Percentiles rank a stretch among this genome's conserved stretches.
Evolutionary conservation across 2,329 filamentous ascomycete genomes (phyloP).

Genomic region (Pezicula neosporulosa): DNA sequence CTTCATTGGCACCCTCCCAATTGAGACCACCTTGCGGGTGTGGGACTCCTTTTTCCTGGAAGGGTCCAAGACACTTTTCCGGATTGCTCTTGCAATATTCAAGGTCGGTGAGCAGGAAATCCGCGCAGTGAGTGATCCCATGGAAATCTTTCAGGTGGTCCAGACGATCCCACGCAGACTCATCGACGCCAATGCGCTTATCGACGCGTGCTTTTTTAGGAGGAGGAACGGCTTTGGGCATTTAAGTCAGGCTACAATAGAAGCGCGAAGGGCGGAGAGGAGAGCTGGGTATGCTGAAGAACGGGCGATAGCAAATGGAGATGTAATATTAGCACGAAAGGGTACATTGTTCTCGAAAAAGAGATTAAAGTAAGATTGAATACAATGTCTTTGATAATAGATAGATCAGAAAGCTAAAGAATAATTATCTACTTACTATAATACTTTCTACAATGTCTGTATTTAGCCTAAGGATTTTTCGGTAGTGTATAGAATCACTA

Average conservation of each 20-base stretch:
- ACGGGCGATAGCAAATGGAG: slow-evolving; percentile 18
- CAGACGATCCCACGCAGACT: slow-evolving; percentile 80
- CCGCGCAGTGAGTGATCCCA: slow-evolving; percentile 74
- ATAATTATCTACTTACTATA: too few relatives aligned
- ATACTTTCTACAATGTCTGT: too few relatives aligned
- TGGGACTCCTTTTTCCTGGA: slow-evolving; percentile 98
- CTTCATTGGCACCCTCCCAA: slow-evolving; percentile 88
- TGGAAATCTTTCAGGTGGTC: slow-evolving; percentile 95
- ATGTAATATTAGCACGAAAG: not conserved
- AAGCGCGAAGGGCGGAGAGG: slow-evolving; percentile 69
- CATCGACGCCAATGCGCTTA: slow-evolving; percentile 75
- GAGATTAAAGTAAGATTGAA: not conserved
- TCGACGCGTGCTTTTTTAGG: slow-evolving; percentile 75
- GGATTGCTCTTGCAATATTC: slow-evolving; percentile 86
- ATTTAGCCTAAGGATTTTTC: too few relatives aligned
- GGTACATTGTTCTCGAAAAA: not conserved
- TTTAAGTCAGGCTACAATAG: slow-evolving; percentile 77
- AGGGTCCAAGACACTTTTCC: slow-evolving; percentile 89
- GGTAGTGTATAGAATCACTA: too few relatives aligned
- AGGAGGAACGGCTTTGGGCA: slow-evolving; percentile 77
- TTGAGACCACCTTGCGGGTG: slow-evolving; percentile 85
- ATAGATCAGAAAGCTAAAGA: too few relatives aligned
- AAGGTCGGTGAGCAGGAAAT: slow-evolving; percentile 83
- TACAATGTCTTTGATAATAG: too few relatives aligned
- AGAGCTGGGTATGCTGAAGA: slow-evolving; percentile 41